Conservation (phyloP, 192 early-diverging fungal species). For the Linnemannia exigua region DNA sequence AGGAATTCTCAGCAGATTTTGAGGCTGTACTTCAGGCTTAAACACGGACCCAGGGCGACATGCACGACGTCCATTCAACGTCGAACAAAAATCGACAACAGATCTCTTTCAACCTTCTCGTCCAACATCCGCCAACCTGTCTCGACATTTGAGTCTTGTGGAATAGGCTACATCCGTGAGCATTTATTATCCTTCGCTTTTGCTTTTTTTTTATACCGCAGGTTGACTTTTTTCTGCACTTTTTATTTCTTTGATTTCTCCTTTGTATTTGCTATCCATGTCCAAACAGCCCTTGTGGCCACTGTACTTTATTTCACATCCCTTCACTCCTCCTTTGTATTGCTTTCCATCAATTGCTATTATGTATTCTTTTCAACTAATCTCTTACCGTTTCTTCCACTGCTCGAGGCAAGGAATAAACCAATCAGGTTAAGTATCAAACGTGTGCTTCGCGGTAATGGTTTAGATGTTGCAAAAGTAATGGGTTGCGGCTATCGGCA, state of each 20-base stretch:
- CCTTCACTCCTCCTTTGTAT: neutral
- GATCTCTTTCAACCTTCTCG: neutral
- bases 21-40: slow-evolving; percentile 19
- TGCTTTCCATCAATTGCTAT: neutral
- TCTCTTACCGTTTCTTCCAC: slow-evolving; percentile 8
- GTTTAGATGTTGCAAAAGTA: neutral
- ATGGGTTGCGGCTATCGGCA: neutral
- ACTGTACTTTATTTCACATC: neutral
- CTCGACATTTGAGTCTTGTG: too few relatives aligned
- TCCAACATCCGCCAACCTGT: neutral
- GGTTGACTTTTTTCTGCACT: neutral
- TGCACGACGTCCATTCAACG: neutral
- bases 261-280: neutral
- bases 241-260: neutral
- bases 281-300: neutral
- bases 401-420: slow-evolving; percentile 17
- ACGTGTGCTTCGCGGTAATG: neutral
- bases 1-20: slow-evolving; percentile 32
- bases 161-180: neutral
- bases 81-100: neutral
- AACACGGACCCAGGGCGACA: neutral
- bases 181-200: neutral
- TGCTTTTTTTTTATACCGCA: neutral
- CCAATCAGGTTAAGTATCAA: slow-evolving; percentile 5
- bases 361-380: neutral